Percentiles rank a stretch among this genome's conserved stretches.
Evolutionary conservation across 2,329 filamentous ascomycete species (phyloP).

Genomic region (Phaeosphaeriaceae sp.): DNA sequence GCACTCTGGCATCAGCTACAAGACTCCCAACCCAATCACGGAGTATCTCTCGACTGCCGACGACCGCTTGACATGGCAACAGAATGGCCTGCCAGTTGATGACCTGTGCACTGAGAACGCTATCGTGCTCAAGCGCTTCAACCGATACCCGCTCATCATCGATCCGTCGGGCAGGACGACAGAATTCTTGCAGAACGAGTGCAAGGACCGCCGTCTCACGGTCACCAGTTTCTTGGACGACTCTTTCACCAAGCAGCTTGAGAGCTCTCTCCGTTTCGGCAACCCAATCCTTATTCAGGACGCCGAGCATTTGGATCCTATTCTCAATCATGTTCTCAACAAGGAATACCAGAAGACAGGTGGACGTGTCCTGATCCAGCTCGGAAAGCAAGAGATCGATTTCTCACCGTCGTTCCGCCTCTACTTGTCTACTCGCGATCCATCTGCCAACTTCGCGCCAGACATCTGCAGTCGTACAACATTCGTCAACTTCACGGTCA

Average conservation of each 20-base stretch:
- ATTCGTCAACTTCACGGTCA: constrained; percentile 99
- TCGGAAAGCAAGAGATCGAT: constrained; percentile 98
- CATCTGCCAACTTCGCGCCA: constrained; percentile 92
- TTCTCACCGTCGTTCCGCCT: constrained; percentile 97
- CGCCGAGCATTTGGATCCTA: constrained; percentile 94
- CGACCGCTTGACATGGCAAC: constrained; percentile 93
- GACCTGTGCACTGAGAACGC: constrained; percentile 99
- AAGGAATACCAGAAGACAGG: constrained; percentile 99
- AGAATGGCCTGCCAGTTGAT: constrained; percentile 90
- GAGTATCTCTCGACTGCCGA: constrained; percentile 97
- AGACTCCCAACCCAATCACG: constrained; percentile 90
- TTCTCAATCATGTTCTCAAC: constrained; percentile 97
- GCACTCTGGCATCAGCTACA: constrained; percentile 91
- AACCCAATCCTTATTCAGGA: constrained; percentile 99
- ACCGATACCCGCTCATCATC: constrained; percentile 97
- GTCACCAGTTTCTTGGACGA: constrained; percentile 98
- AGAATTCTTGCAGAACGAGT: constrained; percentile 94
- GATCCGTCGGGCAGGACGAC: constrained; percentile 94
- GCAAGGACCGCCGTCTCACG: constrained; percentile 89
- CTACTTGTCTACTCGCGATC: constrained; percentile 93
- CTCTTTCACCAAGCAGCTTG: constrained; percentile 96
- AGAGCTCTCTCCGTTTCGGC: constrained; percentile 95
- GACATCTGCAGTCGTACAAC: constrained; percentile 98
- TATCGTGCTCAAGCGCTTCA: constrained; percentile 96
- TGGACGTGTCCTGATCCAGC: constrained; percentile 95